Percentiles rank a stretch among this genome's conserved stretches.
Evolutionary conservation across 2,329 filamentous ascomycete genomes (phyloP).

Genomic region (Diaporthe citriasiana): DNA sequence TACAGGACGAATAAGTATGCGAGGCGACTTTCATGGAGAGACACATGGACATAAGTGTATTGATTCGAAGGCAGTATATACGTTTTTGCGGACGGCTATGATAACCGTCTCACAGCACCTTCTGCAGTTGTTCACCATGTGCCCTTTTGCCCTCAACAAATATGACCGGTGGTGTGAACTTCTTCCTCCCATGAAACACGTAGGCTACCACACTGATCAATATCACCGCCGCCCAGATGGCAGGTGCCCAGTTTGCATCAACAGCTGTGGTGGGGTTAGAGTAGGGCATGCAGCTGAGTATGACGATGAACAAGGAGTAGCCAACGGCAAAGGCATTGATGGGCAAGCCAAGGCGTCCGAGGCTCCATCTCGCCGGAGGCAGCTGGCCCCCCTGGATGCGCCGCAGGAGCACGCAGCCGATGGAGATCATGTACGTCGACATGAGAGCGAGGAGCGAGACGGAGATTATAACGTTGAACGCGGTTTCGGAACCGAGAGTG

Average conservation of each 20-base stretch:
- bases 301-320: conserved; percentile 45
- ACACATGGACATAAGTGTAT: background rate
- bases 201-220: conserved; percentile 37
- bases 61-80: background rate
- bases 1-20: no score
- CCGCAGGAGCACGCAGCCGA: conserved; percentile 52
- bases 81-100: background rate
- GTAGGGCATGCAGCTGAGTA: conserved; percentile 38
- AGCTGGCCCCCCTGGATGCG: conserved; percentile 52
- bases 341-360: conserved; percentile 55
- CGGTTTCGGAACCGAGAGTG: conserved; percentile 51
- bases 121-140: conserved; percentile 23
- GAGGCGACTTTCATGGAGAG: no score
- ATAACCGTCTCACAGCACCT: conserved; percentile 21
- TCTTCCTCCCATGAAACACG: conserved; percentile 30
- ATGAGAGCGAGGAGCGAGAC: conserved; percentile 51
- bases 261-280: conserved; percentile 13
- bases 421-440: conserved; percentile 52
- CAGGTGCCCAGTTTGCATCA: conserved; percentile 40
- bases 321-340: conserved; percentile 53
- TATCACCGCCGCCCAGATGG: conserved; percentile 39
- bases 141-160: conserved; percentile 36
- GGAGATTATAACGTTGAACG: conserved; percentile 54
- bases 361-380: conserved; percentile 53
- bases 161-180: conserved; percentile 39